phyloP scores from a whole-genome alignment of 495 filamentous ascomycete species.

The Umbilicaria muhlenbergii region DNA sequence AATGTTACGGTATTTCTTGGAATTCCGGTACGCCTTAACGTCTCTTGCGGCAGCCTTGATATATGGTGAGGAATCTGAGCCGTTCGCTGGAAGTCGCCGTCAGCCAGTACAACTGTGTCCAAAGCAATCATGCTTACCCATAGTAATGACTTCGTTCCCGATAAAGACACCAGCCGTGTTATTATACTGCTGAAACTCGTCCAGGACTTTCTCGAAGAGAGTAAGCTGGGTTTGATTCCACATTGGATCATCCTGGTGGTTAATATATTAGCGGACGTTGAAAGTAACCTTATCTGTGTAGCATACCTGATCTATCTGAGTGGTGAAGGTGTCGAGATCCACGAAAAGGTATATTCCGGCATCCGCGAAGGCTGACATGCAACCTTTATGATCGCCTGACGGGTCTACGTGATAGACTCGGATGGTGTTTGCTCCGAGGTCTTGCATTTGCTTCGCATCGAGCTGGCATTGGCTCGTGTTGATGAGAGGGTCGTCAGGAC shows the following conservation, averaged over 20 bases:
- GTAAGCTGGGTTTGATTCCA: constrained; percentile 60
- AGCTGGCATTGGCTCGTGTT: constrained; percentile 61
- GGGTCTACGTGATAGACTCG: constrained; percentile 82
- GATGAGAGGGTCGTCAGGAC: constrained; percentile 55
- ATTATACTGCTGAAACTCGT: constrained; percentile 61
- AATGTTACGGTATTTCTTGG: constrained; percentile 66
- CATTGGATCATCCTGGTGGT: constrained; percentile 18
- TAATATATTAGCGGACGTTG: background rate
- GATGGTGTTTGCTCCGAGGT: constrained; percentile 68
- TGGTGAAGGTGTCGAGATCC: constrained; percentile 73
- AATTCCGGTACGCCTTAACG: constrained; percentile 64
- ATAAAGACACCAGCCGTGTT: constrained; percentile 75
- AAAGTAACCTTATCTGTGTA: background rate
- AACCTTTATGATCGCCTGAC: constrained; percentile 48
- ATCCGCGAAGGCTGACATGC: constrained; percentile 52
- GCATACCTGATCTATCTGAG: constrained; percentile 57
- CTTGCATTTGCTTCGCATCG: constrained; percentile 65
- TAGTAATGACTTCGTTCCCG: constrained; percentile 70
- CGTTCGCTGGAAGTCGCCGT: constrained; percentile 23
- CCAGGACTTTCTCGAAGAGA: constrained; percentile 54
- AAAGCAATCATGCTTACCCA: constrained; percentile 22
- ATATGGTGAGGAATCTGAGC: constrained; percentile 58
- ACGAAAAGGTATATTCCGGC: constrained; percentile 69
- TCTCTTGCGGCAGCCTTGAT: constrained; percentile 70
- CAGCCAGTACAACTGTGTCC: background rate